phyloP scores from a whole-genome alignment of 2,329 filamentous ascomycete species.

The Hawksworthiomyces lignivorus region DNA sequence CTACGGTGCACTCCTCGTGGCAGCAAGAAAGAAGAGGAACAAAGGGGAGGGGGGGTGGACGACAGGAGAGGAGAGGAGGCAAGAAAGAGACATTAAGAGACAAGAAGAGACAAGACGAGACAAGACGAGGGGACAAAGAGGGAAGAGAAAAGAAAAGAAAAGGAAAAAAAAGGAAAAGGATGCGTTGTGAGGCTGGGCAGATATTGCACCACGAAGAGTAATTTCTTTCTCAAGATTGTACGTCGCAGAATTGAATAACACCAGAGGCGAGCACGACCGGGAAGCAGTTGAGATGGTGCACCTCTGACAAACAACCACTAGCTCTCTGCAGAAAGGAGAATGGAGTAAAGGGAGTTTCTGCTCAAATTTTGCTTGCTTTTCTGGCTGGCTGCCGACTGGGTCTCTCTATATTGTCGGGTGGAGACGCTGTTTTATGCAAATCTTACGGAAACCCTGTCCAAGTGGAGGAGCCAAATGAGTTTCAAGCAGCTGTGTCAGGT shows the following conservation, averaged over 20 bases:
- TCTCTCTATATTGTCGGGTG: conserved; percentile 3
- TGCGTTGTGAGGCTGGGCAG: too few relatives aligned
- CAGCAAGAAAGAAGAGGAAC: too few relatives aligned
- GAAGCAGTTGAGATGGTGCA: too few relatives aligned
- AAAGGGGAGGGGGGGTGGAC: background rate
- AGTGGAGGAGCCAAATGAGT: conserved; percentile 1
- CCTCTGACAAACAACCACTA: too few relatives aligned
- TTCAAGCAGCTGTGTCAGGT: conserved; percentile 8
- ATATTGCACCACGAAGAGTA: too few relatives aligned
- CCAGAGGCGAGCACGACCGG: too few relatives aligned
- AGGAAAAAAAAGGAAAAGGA: background rate
- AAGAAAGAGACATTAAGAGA: background rate
- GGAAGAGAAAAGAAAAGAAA: background rate
- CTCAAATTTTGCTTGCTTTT: background rate
- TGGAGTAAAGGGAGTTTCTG: too few relatives aligned
- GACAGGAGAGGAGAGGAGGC: background rate
- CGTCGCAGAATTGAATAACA: too few relatives aligned
- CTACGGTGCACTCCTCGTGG: too few relatives aligned
- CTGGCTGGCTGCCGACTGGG: background rate
- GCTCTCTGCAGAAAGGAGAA: too few relatives aligned
- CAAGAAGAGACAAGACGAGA: background rate
- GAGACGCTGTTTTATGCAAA: conserved; percentile 6
- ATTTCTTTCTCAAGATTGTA: too few relatives aligned
- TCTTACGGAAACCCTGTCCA: conserved; percentile 3
- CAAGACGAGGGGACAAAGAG: background rate